Evolutionary conservation across 176 grass and related monocot genomes (phyloP).

Genomic region (sorghum (Sorghum bicolor)): DNA sequence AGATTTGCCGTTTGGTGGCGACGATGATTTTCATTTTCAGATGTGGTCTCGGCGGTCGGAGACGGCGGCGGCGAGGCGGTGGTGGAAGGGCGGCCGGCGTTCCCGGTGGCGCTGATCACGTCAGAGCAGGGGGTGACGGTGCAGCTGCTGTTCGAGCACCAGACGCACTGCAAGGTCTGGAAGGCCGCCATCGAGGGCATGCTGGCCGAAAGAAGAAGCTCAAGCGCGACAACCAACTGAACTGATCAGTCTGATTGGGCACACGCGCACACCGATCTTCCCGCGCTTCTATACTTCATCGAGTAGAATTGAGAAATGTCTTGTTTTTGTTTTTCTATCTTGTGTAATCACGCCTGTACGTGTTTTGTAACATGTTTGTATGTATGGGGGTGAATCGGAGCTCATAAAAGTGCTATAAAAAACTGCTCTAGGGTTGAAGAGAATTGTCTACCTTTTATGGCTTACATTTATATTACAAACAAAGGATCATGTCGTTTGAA

Average conservation of each 20-base stretch:
- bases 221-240: background rate
- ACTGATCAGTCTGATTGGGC: background rate
- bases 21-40: constrained; percentile 40
- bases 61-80: constrained; percentile 30
- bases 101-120: constrained; percentile 51
- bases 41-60: constrained; percentile 44
- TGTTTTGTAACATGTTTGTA: background rate
- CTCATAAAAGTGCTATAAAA: background rate
- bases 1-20: background rate
- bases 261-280: background rate
- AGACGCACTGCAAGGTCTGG: constrained; percentile 73
- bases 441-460: no score
- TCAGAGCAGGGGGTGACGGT: constrained; percentile 40
- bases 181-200: constrained; percentile 60
- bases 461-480: no score
- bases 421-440: no score
- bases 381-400: background rate
- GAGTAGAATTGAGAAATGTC: background rate
- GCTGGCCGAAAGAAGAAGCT: constrained; percentile 36
- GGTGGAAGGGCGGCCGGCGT: constrained; percentile 40
- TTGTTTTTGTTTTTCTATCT: background rate
- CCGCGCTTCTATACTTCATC: background rate
- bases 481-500: no score
- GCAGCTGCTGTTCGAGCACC: constrained; percentile 68
- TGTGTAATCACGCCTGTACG: background rate